phyloP scores from a whole-genome alignment of 306 rosid genomes.

The Glycine latifolia region DNA sequence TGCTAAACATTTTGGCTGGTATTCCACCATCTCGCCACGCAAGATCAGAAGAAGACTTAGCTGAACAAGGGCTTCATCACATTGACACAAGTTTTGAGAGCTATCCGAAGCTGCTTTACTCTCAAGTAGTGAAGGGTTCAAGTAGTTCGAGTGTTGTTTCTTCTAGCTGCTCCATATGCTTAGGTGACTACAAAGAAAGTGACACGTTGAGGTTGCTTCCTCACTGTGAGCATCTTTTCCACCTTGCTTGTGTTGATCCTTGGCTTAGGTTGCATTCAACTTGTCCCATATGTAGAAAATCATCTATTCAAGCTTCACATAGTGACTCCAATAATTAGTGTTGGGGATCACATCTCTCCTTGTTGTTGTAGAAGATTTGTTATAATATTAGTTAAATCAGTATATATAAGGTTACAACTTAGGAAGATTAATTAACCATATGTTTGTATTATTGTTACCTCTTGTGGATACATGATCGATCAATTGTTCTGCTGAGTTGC shows the following conservation, averaged over 20 bases:
- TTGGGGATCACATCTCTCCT: too few relatives aligned
- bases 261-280: conserved; percentile 59
- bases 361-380: too few relatives aligned
- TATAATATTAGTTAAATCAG: too few relatives aligned
- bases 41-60: background rate
- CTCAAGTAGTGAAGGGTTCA: conserved; percentile 30
- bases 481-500: background rate
- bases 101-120: conserved; percentile 47
- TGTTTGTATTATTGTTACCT: too few relatives aligned
- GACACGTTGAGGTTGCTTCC: conserved; percentile 57
- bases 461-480: too few relatives aligned
- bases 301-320: background rate
- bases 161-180: conserved; percentile 59
- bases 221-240: conserved; percentile 56
- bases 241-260: conserved; percentile 56
- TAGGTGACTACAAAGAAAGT: conserved; percentile 59
- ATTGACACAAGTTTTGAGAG: conserved; percentile 37
- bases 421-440: too few relatives aligned
- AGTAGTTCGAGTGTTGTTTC: background rate
- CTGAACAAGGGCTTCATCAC: conserved; percentile 20
- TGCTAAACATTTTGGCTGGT: conserved; percentile 15
- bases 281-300: conserved; percentile 62
- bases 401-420: too few relatives aligned
- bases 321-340: too few relatives aligned
- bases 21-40: background rate